Evolutionary conservation across 345 rosid genomes (phyloP).

Genomic region (Lenwebbia sp.): DNA sequence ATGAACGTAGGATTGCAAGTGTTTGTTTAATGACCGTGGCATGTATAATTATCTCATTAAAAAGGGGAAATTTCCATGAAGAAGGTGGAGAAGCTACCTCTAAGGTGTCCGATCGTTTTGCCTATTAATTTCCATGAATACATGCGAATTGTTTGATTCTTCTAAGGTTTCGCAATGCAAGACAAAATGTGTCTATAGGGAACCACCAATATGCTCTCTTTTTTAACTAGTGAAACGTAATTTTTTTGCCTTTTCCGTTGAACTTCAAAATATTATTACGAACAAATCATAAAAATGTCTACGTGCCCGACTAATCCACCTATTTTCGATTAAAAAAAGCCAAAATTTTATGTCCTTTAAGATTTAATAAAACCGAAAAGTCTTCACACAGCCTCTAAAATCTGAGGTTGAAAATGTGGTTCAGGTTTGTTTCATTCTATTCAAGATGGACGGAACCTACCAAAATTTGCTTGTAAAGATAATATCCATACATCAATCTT

Average conservation of each 20-base stretch:
- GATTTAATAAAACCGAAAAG: not conserved
- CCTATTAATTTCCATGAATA: not conserved
- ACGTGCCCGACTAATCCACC: too few species aligned
- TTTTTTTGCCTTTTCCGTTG: not conserved
- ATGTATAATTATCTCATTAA: not conserved
- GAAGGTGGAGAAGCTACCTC: not conserved
- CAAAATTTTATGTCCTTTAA: not conserved
- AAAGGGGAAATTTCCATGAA: not conserved
- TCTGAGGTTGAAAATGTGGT: not conserved
- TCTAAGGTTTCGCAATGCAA: not conserved
- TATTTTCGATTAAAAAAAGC: too few species aligned
- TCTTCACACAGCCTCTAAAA: not conserved
- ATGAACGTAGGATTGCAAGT: not conserved
- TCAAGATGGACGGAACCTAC: not conserved
- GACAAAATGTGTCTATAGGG: not conserved
- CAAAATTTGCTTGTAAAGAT: not conserved
- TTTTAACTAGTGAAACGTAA: not conserved
- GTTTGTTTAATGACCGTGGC: not conserved
- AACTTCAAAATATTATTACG: not conserved
- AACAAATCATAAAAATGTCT: too few species aligned
- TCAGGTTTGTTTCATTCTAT: not conserved
- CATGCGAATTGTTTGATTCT: not conserved
- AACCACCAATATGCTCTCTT: not conserved
- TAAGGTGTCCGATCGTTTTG: not conserved
- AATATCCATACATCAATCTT: not conserved